Evolutionary conservation across 495 filamentous ascomycete species (phyloP).

Genomic region (Achaetomiella virescens): DNA sequence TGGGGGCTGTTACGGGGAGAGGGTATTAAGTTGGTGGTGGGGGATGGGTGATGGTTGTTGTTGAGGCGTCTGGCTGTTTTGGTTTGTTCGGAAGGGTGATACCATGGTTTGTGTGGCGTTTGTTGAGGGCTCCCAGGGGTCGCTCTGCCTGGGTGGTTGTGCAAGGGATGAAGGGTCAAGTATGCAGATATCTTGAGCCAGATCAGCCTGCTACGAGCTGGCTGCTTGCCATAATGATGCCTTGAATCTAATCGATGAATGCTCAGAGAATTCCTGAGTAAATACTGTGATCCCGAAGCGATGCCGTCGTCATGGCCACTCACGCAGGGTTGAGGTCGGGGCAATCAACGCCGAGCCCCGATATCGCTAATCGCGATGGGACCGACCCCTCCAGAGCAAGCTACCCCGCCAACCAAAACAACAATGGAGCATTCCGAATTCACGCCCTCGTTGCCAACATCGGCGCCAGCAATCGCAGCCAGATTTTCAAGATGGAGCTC

Average conservation of each 20-base stretch:
- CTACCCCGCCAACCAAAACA: conserved; percentile 16
- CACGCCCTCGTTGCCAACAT: neutral
- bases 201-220: too few species aligned
- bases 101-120: too few species aligned
- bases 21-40: conserved; percentile 22
- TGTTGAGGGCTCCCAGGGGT: too few species aligned
- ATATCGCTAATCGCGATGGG: neutral
- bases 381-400: neutral
- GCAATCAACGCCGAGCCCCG: neutral
- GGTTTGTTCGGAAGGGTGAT: too few species aligned
- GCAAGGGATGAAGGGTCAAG: too few species aligned
- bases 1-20: conserved; percentile 56
- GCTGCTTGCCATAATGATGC: too few species aligned
- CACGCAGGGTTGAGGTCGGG: neutral
- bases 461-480: neutral
- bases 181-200: too few species aligned
- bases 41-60: neutral
- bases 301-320: too few species aligned
- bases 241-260: too few species aligned
- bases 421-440: neutral
- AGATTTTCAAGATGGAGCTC: conserved; percentile 29
- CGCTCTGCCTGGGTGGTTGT: too few species aligned
- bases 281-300: too few species aligned
- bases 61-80: neutral
- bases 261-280: too few species aligned